Conservation (phyloP, 345 rosid species). For the Eucalyptus paniculata region DNA sequence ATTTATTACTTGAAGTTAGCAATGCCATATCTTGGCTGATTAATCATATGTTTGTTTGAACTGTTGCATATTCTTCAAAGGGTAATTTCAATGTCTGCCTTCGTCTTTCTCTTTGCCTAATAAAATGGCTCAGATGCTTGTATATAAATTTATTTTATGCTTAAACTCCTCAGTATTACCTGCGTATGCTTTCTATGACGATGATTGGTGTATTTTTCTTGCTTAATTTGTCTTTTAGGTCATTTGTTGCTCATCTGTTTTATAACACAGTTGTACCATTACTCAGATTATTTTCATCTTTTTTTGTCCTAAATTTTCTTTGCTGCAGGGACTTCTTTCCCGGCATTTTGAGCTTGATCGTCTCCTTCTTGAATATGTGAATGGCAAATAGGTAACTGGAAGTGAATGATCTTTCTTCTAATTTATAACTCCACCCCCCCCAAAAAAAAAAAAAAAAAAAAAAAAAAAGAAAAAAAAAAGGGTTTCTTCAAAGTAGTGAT, state of each 20-base stretch:
- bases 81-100: not conserved
- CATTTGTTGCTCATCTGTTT: not conserved
- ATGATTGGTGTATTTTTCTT: not conserved
- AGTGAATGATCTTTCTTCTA: not conserved
- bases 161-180: not conserved
- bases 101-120: not conserved
- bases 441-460: too few species aligned
- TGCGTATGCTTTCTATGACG: not conserved
- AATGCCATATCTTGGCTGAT: not conserved
- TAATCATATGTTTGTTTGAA: not conserved
- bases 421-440: not conserved
- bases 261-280: not conserved
- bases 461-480: too few species aligned
- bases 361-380: conserved; percentile 59
- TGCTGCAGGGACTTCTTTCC: conserved; percentile 57
- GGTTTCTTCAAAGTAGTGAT: not conserved
- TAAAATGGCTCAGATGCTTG: not conserved
- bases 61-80: not conserved
- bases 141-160: not conserved
- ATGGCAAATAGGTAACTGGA: conserved; percentile 28
- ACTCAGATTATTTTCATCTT: not conserved
- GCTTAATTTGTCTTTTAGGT: not conserved
- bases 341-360: conserved; percentile 77
- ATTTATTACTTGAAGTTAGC: not conserved
- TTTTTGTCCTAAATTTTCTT: not conserved